These are phyloP conservation scores for Saturnispora diversa DNA, from an alignment of 805 yeast species.

Conservation along the genomic window DNA sequence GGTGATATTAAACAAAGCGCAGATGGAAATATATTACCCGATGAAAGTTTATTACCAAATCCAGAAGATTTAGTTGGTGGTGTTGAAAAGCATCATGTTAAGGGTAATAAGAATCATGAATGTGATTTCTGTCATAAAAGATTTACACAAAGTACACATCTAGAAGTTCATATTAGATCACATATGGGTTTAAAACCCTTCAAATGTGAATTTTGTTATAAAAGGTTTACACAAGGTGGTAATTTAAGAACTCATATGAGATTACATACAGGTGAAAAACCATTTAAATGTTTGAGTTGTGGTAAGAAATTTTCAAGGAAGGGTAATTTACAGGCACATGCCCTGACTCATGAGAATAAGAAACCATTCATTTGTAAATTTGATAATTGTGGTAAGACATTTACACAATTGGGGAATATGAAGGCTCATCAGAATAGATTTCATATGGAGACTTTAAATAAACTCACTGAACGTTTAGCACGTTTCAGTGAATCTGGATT, in stretches of 20 bases:
- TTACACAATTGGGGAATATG: constrained; percentile 87
- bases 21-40: constrained; percentile 50
- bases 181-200: constrained; percentile 85
- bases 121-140: constrained; percentile 72
- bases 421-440: constrained; percentile 91
- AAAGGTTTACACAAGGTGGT: constrained; percentile 85
- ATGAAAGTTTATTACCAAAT: constrained; percentile 35
- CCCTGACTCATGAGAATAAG: constrained; percentile 67
- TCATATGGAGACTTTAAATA: constrained; percentile 63
- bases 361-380: constrained; percentile 75
- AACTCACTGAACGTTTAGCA: constrained; percentile 59
- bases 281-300: constrained; percentile 74
- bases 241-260: constrained; percentile 78
- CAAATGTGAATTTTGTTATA: constrained; percentile 69
- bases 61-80: constrained; percentile 70
- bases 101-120: constrained; percentile 48
- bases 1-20: constrained; percentile 54
- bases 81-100: constrained; percentile 51
- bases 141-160: constrained; percentile 84
- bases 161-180: constrained; percentile 81
- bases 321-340: constrained; percentile 87
- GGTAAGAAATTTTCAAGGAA: constrained; percentile 74
- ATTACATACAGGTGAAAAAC: constrained; percentile 88
- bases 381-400: constrained; percentile 74
- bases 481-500: constrained; percentile 41